Conservation (phyloP, 805 yeast genomes). For the Danielia oregonensis region DNA sequence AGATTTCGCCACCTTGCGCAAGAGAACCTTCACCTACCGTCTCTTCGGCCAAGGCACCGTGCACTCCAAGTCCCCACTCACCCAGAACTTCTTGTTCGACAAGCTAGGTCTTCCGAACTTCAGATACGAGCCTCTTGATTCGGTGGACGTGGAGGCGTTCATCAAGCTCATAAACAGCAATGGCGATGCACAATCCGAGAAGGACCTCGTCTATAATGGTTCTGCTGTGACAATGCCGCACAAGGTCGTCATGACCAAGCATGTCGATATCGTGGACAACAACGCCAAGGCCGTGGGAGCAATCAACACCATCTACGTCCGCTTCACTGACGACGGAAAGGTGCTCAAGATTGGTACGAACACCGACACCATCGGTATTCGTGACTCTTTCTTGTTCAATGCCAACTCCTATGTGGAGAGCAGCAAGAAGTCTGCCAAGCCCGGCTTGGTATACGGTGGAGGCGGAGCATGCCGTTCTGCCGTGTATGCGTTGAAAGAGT, state of each 20-base stretch:
- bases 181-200: slow-evolving; percentile 7
- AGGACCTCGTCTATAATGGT: slow-evolving; percentile 16
- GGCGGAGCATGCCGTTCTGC: slow-evolving; percentile 36
- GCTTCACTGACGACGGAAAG: slow-evolving; percentile 13
- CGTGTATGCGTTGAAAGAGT: slow-evolving; percentile 24
- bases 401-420: slow-evolving; percentile 8
- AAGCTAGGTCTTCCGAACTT: slow-evolving; percentile 19
- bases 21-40: slow-evolving; percentile 11
- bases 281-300: slow-evolving; percentile 31
- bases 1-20: slow-evolving; percentile 9
- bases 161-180: slow-evolving; percentile 13
- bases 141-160: slow-evolving; percentile 18
- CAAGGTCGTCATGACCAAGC: slow-evolving; percentile 21
- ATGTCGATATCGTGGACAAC: slow-evolving; percentile 25
- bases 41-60: slow-evolving; percentile 23
- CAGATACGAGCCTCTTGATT: slow-evolving; percentile 22
- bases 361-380: slow-evolving; percentile 31
- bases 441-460: slow-evolving; percentile 33
- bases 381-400: slow-evolving; percentile 22
- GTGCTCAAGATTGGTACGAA: slow-evolving; percentile 25
- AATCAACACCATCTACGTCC: slow-evolving; percentile 29
- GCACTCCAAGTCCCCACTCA: slow-evolving; percentile 25
- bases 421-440: slow-evolving; percentile 7
- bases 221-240: slow-evolving; percentile 33
- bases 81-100: slow-evolving; percentile 23